Evolutionary conservation across 1,284 basidiomycete genomes (phyloP).

Genomic region (Papiliotrema flavescens): DNA sequence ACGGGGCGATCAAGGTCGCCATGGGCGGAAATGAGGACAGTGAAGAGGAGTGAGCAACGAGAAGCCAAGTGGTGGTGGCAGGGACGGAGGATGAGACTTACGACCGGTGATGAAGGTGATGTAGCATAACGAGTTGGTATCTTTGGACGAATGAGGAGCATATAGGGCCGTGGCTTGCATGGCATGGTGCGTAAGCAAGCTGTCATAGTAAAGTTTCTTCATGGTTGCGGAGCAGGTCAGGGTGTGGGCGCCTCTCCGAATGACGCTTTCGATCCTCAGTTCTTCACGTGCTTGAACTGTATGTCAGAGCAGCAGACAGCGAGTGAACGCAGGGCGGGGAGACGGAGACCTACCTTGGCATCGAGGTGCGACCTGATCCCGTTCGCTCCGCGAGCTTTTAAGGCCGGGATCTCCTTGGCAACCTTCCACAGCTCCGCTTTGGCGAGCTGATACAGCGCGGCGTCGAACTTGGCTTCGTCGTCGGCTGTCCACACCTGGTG

Average conservation of each 20-base stretch:
- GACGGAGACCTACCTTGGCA: constrained; percentile 4
- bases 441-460: constrained; percentile 7
- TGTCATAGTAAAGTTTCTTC: no score
- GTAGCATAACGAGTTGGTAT: no score
- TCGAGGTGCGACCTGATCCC: constrained; percentile 7
- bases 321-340: no score
- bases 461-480: constrained; percentile 17
- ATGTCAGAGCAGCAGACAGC: neutral
- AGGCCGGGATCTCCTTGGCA: constrained; percentile 10
- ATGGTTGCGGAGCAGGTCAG: no score
- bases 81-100: no score
- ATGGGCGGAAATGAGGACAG: constrained; percentile 58
- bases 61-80: neutral
- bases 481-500: constrained; percentile 11
- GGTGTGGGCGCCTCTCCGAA: no score
- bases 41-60: constrained; percentile 23
- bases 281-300: neutral
- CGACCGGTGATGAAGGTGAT: no score
- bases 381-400: constrained; percentile 4
- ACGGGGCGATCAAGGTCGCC: constrained; percentile 43
- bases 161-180: no score
- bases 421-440: constrained; percentile 8
- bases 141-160: no score
- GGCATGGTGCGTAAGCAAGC: no score
- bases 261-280: no score